Base-by-base conservation (phyloP, 495 filamentous ascomycete genomes). In the Penicillium fimorum region DNA sequence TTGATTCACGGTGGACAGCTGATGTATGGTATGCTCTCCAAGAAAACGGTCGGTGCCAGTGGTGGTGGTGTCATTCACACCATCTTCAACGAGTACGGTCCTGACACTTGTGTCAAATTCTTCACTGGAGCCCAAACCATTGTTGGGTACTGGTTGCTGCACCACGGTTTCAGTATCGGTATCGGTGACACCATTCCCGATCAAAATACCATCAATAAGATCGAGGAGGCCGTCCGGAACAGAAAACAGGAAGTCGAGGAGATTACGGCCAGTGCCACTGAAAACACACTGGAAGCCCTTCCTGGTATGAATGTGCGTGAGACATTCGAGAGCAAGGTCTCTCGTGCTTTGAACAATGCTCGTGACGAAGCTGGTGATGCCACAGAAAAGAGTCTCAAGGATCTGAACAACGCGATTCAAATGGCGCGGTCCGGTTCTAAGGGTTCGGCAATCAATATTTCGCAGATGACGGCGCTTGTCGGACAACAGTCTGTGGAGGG, bases 161-260 rank as follows among this genome's bases (percentile, higher is more conserved):
- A 99, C 72, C 88, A 97, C 66, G 94, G 94, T 43, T 94, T 95
- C 75, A 96, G 91, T 73, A 97, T 99, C 58, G 94, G 94, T 73
- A 97, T 99, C 58, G 94, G 94, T 72, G 94, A 99, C 69, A 97
- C 95, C 1, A 93, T 99, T 70, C 94, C 94, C 5, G 93, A 97
- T 66, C 78, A 79, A 40, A 70, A 70, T 2, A 97, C 93, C 15
- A 93, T 95, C 53, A 75, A 82, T n/a, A 82, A 85, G 64, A 91
- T 99, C 47, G 84, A 94, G 60, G 80, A 83, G 2, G 86, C 88
- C 40, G 90, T 99, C 49, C 78, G 84, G 13, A 73, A 77, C 12
- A 83, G 93, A 60, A 99, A 99, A 76, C 75, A 76, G 9, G 86
- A 94, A 58, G 92, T 97, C 40, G 79, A 81, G 24, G 64, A 71